Conservation (phyloP, 306 rosid species). For the Fragaria vesca region DNA sequence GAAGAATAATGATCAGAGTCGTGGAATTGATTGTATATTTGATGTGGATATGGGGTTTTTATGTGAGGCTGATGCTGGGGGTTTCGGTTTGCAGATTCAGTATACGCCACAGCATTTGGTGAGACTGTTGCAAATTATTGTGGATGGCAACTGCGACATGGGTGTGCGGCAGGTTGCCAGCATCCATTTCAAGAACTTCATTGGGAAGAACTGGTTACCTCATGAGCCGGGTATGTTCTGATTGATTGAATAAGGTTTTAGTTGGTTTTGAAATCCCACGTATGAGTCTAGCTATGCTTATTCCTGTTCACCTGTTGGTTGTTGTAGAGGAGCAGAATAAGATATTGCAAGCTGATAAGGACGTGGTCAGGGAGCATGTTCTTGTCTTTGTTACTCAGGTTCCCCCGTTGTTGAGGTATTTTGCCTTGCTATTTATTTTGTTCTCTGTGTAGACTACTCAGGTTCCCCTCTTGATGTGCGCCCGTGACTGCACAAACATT, state of each 20-base stretch:
- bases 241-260: constrained; percentile 14
- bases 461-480: not conserved
- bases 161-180: constrained; percentile 95
- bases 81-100: constrained; percentile 57
- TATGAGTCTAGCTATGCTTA: constrained; percentile 16
- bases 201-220: constrained; percentile 91
- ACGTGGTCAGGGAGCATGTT: constrained; percentile 73
- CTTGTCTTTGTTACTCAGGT: constrained; percentile 78
- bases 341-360: constrained; percentile 78
- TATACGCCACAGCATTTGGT: constrained; percentile 90
- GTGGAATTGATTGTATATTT: not conserved
- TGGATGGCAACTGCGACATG: constrained; percentile 75
- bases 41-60: not conserved
- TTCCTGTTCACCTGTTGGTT: constrained; percentile 16
- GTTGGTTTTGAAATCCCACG: not conserved
- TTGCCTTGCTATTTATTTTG: not conserved
- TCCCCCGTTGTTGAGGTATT: constrained; percentile 85
- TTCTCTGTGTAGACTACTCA: not conserved
- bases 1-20: not conserved
- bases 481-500: not conserved
- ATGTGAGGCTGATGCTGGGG: not conserved
- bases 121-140: constrained; percentile 83
- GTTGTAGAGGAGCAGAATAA: constrained; percentile 63
- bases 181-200: constrained; percentile 94
- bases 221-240: constrained; percentile 57